Base-by-base conservation (phyloP, 192 early-diverging fungal species). In the Coemansia asiatica region DNA sequence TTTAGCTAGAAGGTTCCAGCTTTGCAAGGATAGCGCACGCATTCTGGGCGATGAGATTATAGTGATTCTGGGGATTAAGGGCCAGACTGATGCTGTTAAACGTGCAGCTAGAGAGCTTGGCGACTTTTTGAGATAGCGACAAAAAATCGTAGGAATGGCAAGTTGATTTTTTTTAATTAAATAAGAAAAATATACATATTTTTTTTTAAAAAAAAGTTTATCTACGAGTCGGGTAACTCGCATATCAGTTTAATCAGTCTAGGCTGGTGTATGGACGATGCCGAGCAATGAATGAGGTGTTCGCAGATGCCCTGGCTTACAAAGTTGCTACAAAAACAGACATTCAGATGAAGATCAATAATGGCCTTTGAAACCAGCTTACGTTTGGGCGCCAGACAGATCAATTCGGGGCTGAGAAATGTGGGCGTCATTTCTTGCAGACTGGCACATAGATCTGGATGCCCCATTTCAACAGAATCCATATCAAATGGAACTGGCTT, bases 1-100 rank as follows among this genome's bases (percentile, higher is more conserved):
- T 38, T 56, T 81, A 46, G 66, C 72, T 3, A 16, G 35, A 33
- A 66, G 54, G 63, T 81, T 81, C 69, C 78, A 71, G 66, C 61
- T 81, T 36, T 81, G 78, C 73, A 75, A 75, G 62, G 78, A 81
- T 16, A 81, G 78, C 31, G 78, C 78, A 0, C 67, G 78, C 0
- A 63, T 81, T 1, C 58, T 81, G 21, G 78, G 78, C 53, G 78
- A 81, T 35, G 73, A 74, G 22, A 63, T 61, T 0, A 69, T 81
- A 18, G 78, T 81, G 22, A 63, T 75, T 18, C 54, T 81, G 19
- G 78, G 72, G 25, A 57, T 75, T 63, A 53, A 68, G 38, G 72
- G 78, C 35, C 56, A 68, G 16, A 59, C 72, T 6, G 69, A 72
- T 0, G 69, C 66, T 0, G 66, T 75, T 19, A 68, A 59, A 51